Base-by-base conservation (phyloP, 1,139 yeast genomes). In the Debaryomycetaceae sp. region DNA sequence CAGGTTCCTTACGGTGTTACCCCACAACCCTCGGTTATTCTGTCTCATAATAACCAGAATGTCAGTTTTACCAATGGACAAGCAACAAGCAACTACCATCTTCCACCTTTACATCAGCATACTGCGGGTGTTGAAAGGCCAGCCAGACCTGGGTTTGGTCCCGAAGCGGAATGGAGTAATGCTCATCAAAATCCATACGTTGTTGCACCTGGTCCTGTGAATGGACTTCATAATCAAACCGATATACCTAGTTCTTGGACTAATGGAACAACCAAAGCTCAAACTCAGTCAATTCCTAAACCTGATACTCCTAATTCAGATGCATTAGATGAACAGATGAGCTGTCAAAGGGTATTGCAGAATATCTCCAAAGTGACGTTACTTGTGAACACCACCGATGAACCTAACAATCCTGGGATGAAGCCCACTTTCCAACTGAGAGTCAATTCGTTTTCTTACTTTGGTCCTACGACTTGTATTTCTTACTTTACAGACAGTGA, bases 391-490 rank as follows among this genome's bases (percentile, higher is more conserved):
- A 11, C 7, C 11, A 22, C 11, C 11, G 11, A 8, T 8, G 26
- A 22, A 8, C 11, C 11, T 22, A 22, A 8, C 7, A 11, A 11
- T 22, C 11, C 7, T 22, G 26, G 26, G 7, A 22, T 22, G 11
- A 3, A 22, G 26, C 26, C 26, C 2, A 22, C 26, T 8, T 22
- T 8, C 11, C 26, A 22, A 22, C 26, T 22, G 26, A 22, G 17
- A 16, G 36, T 37, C 18, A 41, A 39, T 34, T 38, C 35, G 5
- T 42, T 26, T 33, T 37, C 40, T 13, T 40, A 44, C 33, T 39
- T 45, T 17, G 50, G 51, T 4, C 37, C 46, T 6, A 40, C 48
- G 5, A 33, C 51, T 5, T 42, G 41, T 26, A 38, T 38, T 22
- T 37, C 41, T 2, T 42, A 42, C 30, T 45, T 48, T 32, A 35